Evolutionary conservation across 495 filamentous ascomycete genomes (phyloP).

Genomic region (Talaromyces ruber): DNA sequence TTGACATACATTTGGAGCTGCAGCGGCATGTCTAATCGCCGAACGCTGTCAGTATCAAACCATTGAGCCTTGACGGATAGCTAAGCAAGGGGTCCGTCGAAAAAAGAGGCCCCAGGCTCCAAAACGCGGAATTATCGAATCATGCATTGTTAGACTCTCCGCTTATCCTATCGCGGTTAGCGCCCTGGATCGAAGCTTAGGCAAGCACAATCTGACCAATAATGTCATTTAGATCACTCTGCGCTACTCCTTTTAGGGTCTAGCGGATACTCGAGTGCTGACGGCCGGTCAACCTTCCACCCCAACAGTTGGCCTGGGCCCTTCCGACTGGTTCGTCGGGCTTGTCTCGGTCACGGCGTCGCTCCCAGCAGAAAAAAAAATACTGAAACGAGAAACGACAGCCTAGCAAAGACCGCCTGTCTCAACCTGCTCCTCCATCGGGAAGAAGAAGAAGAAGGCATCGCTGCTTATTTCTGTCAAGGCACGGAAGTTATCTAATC

Average conservation of each 20-base stretch:
- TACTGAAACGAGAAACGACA: not conserved
- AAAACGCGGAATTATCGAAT: not conserved
- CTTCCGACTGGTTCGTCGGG: not conserved
- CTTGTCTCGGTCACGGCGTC: not conserved
- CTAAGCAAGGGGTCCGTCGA: not conserved
- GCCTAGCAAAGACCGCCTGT: not conserved
- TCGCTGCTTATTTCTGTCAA: not conserved
- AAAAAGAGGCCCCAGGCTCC: no score
- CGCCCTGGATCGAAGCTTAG: not conserved
- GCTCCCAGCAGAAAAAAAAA: not conserved
- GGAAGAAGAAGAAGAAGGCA: not conserved
- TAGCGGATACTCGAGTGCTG: not conserved
- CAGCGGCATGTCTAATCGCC: not conserved
- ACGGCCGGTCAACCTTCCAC: not conserved
- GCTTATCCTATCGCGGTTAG: not conserved
- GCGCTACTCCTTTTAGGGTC: not conserved
- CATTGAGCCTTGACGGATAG: not conserved
- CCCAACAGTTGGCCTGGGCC: constrained; percentile 8
- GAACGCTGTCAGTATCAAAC: not conserved
- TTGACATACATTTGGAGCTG: no score
- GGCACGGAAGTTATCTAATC: constrained; percentile 3
- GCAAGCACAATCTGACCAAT: not conserved
- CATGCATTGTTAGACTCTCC: not conserved
- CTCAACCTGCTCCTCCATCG: not conserved
- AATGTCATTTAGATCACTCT: not conserved